phyloP scores from a whole-genome alignment of 2,329 filamentous ascomycete species.

The Hypoxylon rubiginosum region DNA sequence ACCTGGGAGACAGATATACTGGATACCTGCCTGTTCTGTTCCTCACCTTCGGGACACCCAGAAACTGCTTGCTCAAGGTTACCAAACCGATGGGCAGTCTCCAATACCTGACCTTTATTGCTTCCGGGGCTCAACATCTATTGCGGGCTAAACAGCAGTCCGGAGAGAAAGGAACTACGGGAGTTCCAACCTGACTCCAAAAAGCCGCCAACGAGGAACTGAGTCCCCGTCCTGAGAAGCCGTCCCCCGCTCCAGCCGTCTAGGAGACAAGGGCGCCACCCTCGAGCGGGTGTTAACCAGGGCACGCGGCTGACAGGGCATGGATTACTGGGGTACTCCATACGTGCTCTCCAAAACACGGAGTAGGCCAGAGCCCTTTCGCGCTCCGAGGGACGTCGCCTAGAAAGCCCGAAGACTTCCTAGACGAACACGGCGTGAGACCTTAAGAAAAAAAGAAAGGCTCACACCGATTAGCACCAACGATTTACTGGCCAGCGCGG shows the following conservation, averaged over 20 bases:
- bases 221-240: constrained; percentile 18
- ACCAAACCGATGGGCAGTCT: constrained; percentile 18
- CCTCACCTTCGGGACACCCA: constrained; percentile 28
- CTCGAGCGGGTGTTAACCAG: constrained; percentile 8
- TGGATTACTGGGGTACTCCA: constrained; percentile 13
- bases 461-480: constrained; percentile 22
- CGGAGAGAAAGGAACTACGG: too few relatives aligned
- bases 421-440: constrained; percentile 16
- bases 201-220: constrained; percentile 13
- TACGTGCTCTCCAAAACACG: too few relatives aligned
- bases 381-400: constrained; percentile 26
- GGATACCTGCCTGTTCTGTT: background rate
- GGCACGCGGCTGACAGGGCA: constrained; percentile 20
- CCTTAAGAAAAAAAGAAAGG: background rate
- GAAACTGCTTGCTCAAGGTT: constrained; percentile 29
- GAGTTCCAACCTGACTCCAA: too few relatives aligned
- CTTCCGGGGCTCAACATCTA: constrained; percentile 26
- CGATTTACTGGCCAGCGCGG: constrained; percentile 10
- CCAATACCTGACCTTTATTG: constrained; percentile 35
- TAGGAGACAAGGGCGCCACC: background rate
- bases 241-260: background rate
- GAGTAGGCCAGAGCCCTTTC: constrained; percentile 1
- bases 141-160: constrained; percentile 11
- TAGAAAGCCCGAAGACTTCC: too few relatives aligned
- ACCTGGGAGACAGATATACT: too few relatives aligned